These are phyloP conservation scores for Krasilnikovozyma curviuscula DNA, from an alignment of 768 basidiomycete genomes.

Conservation along the genomic window DNA sequence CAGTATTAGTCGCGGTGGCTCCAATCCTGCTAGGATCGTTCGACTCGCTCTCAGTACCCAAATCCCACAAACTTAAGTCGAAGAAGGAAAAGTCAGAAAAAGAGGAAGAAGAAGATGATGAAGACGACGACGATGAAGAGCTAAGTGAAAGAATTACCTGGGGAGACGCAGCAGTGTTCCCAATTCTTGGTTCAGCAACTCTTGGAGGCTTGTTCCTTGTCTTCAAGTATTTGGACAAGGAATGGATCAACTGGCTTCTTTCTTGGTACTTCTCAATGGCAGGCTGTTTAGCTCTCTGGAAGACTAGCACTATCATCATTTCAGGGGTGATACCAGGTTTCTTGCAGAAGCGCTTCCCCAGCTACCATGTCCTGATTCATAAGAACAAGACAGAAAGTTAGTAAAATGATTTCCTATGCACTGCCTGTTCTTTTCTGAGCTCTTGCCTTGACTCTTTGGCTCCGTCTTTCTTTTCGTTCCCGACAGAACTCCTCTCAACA, in stretches of 20 bases:
- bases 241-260: conserved; percentile 65
- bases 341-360: not conserved
- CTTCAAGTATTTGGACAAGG: conserved; percentile 26
- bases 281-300: conserved; percentile 48
- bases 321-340: conserved; percentile 3
- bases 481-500: conserved; percentile 23
- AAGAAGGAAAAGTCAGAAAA: conserved; percentile 10
- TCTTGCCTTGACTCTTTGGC: not conserved
- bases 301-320: conserved; percentile 28
- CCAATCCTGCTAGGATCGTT: too few species aligned
- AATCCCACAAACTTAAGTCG: not conserved
- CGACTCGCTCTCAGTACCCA: too few species aligned
- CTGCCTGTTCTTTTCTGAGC: conserved; percentile 17
- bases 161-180: conserved; percentile 24
- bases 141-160: conserved; percentile 35
- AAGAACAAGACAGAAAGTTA: not conserved
- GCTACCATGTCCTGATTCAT: not conserved
- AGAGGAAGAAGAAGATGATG: conserved; percentile 20
- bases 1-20: too few species aligned
- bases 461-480: not conserved
- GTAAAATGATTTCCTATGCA: not conserved
- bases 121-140: conserved; percentile 38
- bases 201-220: conserved; percentile 18
- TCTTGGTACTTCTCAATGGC: conserved; percentile 30
- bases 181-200: conserved; percentile 17